Base-by-base conservation (phyloP, 2,329 filamentous ascomycete species). In the Cytospora piceae region DNA sequence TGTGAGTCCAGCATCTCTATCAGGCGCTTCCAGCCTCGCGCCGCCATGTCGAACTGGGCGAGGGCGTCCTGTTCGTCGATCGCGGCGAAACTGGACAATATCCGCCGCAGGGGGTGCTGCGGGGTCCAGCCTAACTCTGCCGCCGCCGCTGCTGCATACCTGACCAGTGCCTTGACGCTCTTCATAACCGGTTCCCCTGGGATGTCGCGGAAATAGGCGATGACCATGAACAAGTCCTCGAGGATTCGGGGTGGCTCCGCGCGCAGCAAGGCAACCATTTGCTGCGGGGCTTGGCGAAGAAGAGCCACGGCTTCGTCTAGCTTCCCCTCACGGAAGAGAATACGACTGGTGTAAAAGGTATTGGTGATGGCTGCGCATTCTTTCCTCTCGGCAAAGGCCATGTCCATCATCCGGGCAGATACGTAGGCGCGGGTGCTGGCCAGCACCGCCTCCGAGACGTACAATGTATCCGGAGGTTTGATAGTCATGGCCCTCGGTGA, bases 1-100 rank as follows among this genome's bases (percentile, higher is more conserved):
- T 55, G 63, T 15, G 34, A 15, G 12, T 57, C 31, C 11, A 59
- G 65, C 20, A 34, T 61, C 17, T 57, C 55, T 12, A 67, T n/a
- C 15, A 67, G 56, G 20, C 63, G 57, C 27, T 37, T 66, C 58
- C 64, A 67, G 15, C 58, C 63, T 20, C 39, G 59, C 15, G 65
- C 29, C 7, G 58, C 24, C 4, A 67, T 20, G 53, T 29, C 22
- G 8, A 61, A 34, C n/a, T 62, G 59, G 32, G 37, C 15, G 27
- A 58, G 42, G 54, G 60, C 11, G 20, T 62, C 53, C 15, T 49
- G 37, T 15, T 56, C 29, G 52, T 42, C 27, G 17, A 56, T 3
- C n/a, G 32, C 31, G 15, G 52, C 52, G 37, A 62, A 15, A 31
- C 34, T 27, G 34, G 57, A 34, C 6, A 65, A 37, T 17, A 67